Evolutionary conservation across 2,329 filamentous ascomycete genomes (phyloP), one percentile per base, ranked within the genome.

Genomic region (Sporothrix phasma): DNA sequence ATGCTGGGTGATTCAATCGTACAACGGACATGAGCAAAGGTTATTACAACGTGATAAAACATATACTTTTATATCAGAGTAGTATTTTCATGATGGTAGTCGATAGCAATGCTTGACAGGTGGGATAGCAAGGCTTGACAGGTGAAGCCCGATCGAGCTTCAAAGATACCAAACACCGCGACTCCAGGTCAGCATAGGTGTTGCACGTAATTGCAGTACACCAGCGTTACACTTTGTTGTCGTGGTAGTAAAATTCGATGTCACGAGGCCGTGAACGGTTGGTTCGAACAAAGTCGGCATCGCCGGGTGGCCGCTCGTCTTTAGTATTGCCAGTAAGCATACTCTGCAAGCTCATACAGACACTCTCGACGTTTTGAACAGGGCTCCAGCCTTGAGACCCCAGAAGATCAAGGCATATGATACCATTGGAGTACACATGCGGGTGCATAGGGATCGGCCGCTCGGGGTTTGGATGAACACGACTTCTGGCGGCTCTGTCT

Each of bases 391-490:
- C 94, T 68, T 91, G 87, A 10, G 84, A 80, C 61, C 91, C 91
- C 8, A 99, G 85, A 1, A 99, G 84, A 71, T 99, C 94, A 58
- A 99, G 88, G 72, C 94, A 99, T 73, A 99, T 99, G 75, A 97
- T 96, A 70, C 94, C 94, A 76, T 99, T 99, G 70, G 89, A 94
- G 79, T 99, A 99, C 75, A 99, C 90, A 78, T 99, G 94, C 3
- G 94, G 94, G 72, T 99, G 94, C 74, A 96, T 92, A 0, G 94
- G 94, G 71, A 99, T 92, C 43, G 83, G 81, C 51, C 85, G 83
- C 70, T 83, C 79, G 39, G 84, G 74, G 62, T 78, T 70, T 86
- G 80, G 63, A 90, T 81, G 73, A 99, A 99, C 64, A 89, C 89
- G 69, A 97, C 94, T 80, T 99, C 94, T 26, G 94, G 94, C 0